Conservation (phyloP, 2,329 filamentous ascomycete species). For the Nectriaceae sp. region DNA sequence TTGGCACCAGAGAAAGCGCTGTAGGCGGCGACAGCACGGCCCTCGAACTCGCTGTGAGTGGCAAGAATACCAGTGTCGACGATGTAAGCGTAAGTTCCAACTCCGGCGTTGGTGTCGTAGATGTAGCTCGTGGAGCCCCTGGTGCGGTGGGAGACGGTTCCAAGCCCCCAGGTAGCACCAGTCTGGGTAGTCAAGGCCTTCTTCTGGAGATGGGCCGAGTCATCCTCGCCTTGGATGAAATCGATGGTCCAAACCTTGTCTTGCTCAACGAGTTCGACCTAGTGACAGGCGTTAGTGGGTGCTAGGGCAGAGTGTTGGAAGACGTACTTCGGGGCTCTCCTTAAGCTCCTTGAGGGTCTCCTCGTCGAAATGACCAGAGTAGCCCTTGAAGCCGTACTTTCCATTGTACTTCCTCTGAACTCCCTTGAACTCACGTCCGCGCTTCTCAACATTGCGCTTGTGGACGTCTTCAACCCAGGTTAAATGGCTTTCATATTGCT, state of each 20-base stretch:
- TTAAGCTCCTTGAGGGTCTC: slow-evolving; percentile 43
- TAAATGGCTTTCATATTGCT: slow-evolving; percentile 50
- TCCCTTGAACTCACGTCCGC: slow-evolving; percentile 37
- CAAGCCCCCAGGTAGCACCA: slow-evolving; percentile 35
- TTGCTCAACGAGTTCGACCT: slow-evolving; percentile 34
- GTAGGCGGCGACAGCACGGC: slow-evolving; percentile 44
- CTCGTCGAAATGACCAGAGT: slow-evolving; percentile 45
- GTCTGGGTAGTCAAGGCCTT: slow-evolving; percentile 31
- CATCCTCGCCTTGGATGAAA: slow-evolving; percentile 17
- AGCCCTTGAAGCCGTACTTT: slow-evolving; percentile 39
- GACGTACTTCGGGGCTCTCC: slow-evolving; percentile 43
- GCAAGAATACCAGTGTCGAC: slow-evolving; percentile 63
- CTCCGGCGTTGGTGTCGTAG: slow-evolving; percentile 48
- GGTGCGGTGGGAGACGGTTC: slow-evolving; percentile 33
- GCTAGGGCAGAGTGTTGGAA: rapidly evolving
- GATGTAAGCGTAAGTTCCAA: slow-evolving; percentile 58
- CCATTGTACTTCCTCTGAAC: slow-evolving; percentile 34
- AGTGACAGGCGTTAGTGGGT: slow-evolving; percentile 1
- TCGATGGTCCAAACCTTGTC: slow-evolving; percentile 32
- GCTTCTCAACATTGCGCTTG: slow-evolving; percentile 54
- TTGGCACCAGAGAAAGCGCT: slow-evolving; percentile 28
- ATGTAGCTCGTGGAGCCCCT: slow-evolving; percentile 41
- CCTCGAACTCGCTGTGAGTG: slow-evolving; percentile 55
- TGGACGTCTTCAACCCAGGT: slow-evolving; percentile 52
- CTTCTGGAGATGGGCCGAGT: slow-evolving; percentile 21